Percentiles rank a stretch among this genome's conserved stretches.
These are phyloP conservation scores for Ophiostoma ulmi DNA, from an alignment of 2,329 filamentous ascomycete species.

Conservation along the genomic window DNA sequence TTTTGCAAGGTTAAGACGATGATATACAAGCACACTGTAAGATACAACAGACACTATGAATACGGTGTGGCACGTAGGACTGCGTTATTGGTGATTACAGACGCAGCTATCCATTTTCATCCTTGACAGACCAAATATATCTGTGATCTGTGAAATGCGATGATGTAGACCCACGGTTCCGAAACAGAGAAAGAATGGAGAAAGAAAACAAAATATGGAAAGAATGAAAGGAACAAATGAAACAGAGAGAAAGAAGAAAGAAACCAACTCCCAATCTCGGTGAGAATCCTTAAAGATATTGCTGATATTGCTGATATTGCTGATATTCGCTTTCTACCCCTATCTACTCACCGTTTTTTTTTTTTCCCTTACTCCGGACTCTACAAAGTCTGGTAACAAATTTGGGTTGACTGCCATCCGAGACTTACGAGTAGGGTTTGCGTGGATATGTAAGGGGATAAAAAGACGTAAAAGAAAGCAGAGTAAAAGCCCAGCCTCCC, in stretches of 20 bases:
- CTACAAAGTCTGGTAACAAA: background rate
- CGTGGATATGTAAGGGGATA: background rate
- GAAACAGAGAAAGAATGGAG: background rate
- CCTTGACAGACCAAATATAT: background rate
- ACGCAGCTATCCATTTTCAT: constrained; percentile 6
- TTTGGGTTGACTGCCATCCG: background rate
- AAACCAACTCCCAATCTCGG: constrained; percentile 3
- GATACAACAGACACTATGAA: background rate
- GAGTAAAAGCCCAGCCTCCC: background rate
- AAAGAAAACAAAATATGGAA: background rate
- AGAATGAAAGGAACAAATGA: background rate
- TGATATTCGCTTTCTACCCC: background rate
- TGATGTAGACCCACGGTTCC: background rate
- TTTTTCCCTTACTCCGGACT: background rate
- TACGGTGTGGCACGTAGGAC: constrained; percentile 14
- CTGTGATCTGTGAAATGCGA: background rate
- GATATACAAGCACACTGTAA: background rate
- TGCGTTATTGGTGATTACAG: background rate
- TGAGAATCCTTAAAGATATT: background rate
- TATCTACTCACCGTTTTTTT: background rate
- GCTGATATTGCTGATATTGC: background rate
- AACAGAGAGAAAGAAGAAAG: background rate
- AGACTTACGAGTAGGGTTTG: background rate
- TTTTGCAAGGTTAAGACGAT: background rate
- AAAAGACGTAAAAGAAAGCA: background rate